phyloP scores from a whole-genome alignment of 768 basidiomycete genomes.

The Phlebiopsis flavidoalba region DNA sequence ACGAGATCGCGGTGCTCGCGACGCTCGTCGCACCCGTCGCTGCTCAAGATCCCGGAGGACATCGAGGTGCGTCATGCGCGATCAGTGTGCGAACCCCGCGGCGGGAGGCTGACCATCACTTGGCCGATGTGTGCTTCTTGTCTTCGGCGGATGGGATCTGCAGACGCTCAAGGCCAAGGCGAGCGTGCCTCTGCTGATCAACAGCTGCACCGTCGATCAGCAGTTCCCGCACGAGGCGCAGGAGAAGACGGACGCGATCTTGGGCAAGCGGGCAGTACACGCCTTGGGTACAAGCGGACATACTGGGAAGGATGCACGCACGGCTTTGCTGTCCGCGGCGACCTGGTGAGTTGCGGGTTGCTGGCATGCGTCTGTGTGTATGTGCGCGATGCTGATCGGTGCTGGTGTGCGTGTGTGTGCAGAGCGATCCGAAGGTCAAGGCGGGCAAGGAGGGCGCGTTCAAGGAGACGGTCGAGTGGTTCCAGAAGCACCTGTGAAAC shows the following conservation, averaged over 20 bases:
- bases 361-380: not conserved
- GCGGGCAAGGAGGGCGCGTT: slow-evolving; percentile 63
- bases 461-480: slow-evolving; percentile 51
- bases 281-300: slow-evolving; percentile 33
- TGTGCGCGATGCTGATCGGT: not conserved
- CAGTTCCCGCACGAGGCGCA: slow-evolving; percentile 44
- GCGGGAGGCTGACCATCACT: not conserved
- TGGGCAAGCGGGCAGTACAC: slow-evolving; percentile 33
- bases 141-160: not conserved
- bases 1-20: slow-evolving; percentile 41
- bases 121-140: not conserved
- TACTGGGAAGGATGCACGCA: slow-evolving; percentile 27
- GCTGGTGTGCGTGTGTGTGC: not conserved
- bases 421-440: slow-evolving; percentile 44
- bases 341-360: slow-evolving; percentile 18
- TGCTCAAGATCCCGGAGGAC: slow-evolving; percentile 54
- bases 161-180: slow-evolving; percentile 41
- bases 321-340: slow-evolving; percentile 39
- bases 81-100: not conserved
- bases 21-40: slow-evolving; percentile 60
- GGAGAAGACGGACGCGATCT: slow-evolving; percentile 31
- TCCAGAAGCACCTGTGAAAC: slow-evolving; percentile 31
- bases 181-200: slow-evolving; percentile 59
- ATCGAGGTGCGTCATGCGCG: slow-evolving; percentile 40
- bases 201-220: slow-evolving; percentile 51